Conservation (phyloP, 148 eudicot genomes). For the Silene uniflora region DNA sequence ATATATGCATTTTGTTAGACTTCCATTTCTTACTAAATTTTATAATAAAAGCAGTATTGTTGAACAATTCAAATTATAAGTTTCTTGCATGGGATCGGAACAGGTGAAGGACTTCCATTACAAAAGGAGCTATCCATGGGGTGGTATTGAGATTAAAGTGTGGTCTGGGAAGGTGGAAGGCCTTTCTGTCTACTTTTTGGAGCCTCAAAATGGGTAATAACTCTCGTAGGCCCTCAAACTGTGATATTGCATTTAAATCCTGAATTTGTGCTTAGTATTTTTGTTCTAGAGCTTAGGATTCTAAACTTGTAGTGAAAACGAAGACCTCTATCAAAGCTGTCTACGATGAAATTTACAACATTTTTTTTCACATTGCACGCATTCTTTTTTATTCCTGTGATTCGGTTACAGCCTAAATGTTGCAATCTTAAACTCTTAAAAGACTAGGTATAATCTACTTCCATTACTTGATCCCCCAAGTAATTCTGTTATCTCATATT, state of each 20-base stretch:
- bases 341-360: too few relatives aligned
- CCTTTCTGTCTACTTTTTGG: constrained; percentile 87
- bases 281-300: too few relatives aligned
- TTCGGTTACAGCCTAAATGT: neutral
- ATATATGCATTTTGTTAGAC: neutral
- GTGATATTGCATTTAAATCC: neutral
- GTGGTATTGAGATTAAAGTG: constrained; percentile 89
- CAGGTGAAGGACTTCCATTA: constrained; percentile 81
- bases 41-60: neutral
- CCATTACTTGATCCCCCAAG: neutral
- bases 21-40: neutral
- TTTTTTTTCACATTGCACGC: neutral
- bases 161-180: constrained; percentile 98
- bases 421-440: neutral
- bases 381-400: neutral
- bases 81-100: constrained; percentile 15
- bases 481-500: neutral
- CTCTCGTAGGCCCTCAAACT: neutral
- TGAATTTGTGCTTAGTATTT: neutral
- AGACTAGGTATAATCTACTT: neutral
- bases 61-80: neutral
- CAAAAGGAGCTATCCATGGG: constrained; percentile 77
- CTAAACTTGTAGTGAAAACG: too few relatives aligned
- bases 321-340: too few relatives aligned
- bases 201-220: constrained; percentile 86